A percentile compares a stretch with the other conserved stretches of the same genome.
Evolutionary conservation across 768 basidiomycete species (phyloP).

Genomic region (Kwoniella sp.): DNA sequence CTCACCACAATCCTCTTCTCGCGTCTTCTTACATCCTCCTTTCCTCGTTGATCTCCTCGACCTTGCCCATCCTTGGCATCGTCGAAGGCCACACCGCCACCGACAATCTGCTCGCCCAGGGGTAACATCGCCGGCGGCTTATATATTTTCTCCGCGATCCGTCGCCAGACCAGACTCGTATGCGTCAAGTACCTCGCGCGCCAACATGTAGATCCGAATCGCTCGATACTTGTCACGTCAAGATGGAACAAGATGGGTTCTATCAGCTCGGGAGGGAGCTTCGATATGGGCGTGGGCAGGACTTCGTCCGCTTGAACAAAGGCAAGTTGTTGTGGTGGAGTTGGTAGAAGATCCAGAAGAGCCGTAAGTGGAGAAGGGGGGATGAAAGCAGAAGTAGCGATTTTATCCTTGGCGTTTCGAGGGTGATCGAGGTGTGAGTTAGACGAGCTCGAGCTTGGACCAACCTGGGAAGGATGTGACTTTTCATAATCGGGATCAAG

Average conservation of each 20-base stretch:
- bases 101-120: constrained; percentile 46
- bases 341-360: constrained; percentile 22
- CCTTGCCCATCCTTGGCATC: too few species aligned
- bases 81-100: background rate
- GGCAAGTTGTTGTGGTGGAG: constrained; percentile 28
- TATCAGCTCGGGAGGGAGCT: constrained; percentile 76
- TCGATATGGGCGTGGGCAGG: constrained; percentile 63
- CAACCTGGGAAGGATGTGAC: background rate
- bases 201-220: constrained; percentile 72
- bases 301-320: constrained; percentile 75
- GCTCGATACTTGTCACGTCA: constrained; percentile 70
- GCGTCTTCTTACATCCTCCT: background rate
- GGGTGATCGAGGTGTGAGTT: background rate
- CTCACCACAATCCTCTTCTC: constrained; percentile 51
- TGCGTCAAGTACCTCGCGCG: constrained; percentile 74
- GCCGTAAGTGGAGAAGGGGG: constrained; percentile 29
- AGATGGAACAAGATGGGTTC: constrained; percentile 68
- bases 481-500: constrained; percentile 47
- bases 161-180: constrained; percentile 70
- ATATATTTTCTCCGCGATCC: constrained; percentile 61
- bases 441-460: background rate
- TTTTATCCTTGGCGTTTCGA: background rate
- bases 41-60: background rate
- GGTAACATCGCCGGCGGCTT: constrained; percentile 72
- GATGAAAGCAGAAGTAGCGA: background rate